Percentiles rank a stretch among this genome's conserved stretches.
phyloP scores from a whole-genome alignment of 2,329 filamentous ascomycete species.

The Botrytis pseudocinerea region DNA sequence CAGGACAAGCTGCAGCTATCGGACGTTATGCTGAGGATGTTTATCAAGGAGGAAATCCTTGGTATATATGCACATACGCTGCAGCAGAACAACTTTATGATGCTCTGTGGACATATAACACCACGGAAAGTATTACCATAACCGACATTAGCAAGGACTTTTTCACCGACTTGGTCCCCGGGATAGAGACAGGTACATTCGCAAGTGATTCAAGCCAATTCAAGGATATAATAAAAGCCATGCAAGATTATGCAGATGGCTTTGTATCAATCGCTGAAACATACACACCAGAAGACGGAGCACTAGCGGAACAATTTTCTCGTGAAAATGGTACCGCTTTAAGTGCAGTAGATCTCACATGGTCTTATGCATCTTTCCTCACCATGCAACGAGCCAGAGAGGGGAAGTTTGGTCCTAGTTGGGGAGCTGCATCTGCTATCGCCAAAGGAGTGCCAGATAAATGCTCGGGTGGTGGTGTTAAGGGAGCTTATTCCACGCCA shows the following conservation, averaged over 20 bases:
- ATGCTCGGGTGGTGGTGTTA: conserved; percentile 1
- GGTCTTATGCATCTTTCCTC: conserved; percentile 71
- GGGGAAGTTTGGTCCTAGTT: conserved; percentile 54
- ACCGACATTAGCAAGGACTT: conserved; percentile 66
- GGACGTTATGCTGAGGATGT: conserved; percentile 70
- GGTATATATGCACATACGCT: conserved; percentile 64
- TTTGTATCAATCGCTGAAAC: conserved; percentile 51
- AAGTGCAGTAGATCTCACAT: conserved; percentile 67
- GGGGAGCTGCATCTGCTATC: conserved; percentile 49
- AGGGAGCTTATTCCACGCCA: conserved; percentile 5
- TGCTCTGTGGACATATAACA: conserved; percentile 69
- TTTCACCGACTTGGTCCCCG: conserved; percentile 65
- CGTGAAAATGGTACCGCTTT: conserved; percentile 53
- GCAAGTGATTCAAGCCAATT: conserved; percentile 59
- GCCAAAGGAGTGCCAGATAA: conserved; percentile 31
- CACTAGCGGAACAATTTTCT: conserved; percentile 66
- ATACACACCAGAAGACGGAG: conserved; percentile 58
- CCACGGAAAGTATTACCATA: conserved; percentile 62
- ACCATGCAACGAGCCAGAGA: conserved; percentile 58
- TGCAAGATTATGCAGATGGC: conserved; percentile 62
- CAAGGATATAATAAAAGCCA: conserved; percentile 50
- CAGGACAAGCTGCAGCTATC: conserved; percentile 61
- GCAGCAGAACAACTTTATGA: conserved; percentile 51
- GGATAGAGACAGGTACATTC: conserved; percentile 62
- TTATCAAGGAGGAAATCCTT: conserved; percentile 78